Evolutionary conservation across 495 filamentous ascomycete species (phyloP).

Genomic region (Xylaria grammica): DNA sequence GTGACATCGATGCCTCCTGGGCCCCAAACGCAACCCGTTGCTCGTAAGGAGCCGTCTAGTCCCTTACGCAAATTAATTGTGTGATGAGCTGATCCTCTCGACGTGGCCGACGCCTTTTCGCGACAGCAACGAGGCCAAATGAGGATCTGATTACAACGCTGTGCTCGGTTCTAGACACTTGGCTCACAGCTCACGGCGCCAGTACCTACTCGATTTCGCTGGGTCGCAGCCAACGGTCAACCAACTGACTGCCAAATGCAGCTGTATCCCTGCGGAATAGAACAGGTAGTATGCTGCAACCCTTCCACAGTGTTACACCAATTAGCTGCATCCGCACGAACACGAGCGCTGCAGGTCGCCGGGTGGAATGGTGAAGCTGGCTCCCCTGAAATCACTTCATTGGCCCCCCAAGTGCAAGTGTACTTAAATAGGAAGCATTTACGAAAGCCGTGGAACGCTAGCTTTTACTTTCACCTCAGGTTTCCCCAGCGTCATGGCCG

Average conservation of each 20-base stretch:
- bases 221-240: conserved; percentile 12
- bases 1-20: not conserved
- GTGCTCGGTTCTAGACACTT: conserved; percentile 24
- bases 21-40: not conserved
- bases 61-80: conserved; percentile 8
- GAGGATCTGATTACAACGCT: conserved; percentile 16
- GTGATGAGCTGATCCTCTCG: conserved; percentile 11
- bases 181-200: conserved; percentile 16
- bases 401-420: not conserved
- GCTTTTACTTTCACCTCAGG: not conserved
- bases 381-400: conserved; percentile 3
- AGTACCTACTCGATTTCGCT: conserved; percentile 9
- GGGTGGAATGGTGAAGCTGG: conserved; percentile 4
- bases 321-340: conserved; percentile 19
- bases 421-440: not conserved
- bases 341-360: conserved; percentile 18
- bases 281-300: not conserved
- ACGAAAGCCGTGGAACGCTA: conserved; percentile 10
- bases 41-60: not conserved
- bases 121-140: conserved; percentile 1
- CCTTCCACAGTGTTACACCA: conserved; percentile 15
- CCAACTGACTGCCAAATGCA: conserved; percentile 1
- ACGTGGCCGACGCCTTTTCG: conserved; percentile 15
- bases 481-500: not conserved
- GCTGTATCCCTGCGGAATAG: conserved; percentile 9